Base-by-base conservation (phyloP, 2,329 filamentous ascomycete species). In the Passalora sequoiae region DNA sequence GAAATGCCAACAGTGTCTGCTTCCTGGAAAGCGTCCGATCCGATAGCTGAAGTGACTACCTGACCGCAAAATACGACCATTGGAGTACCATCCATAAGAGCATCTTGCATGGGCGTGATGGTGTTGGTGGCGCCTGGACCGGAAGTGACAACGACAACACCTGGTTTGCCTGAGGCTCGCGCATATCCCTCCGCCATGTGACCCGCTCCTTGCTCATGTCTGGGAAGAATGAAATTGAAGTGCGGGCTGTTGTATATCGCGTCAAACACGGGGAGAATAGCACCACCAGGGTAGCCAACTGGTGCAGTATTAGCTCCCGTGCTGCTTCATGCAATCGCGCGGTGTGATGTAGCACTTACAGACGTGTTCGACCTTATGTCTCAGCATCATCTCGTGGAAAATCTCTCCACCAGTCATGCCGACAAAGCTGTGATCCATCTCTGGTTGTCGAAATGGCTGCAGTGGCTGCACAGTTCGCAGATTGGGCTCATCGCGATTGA, bases 141-240 rank as follows among this genome's bases (percentile, higher is more conserved):
- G 9, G 92, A 97, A 27, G 92, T 98, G 53, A 98, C 92, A 48
- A 98, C 76, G 44, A 98, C 92, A 44, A 97, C 92, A 63, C 92
- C 92, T 46, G 89, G 89, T 71, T 89, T 89, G 58, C 92, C 92
- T 40, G 85, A 91, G 45, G 89, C 91, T 60, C 92, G 83, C 43
- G 92, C 92, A 66, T 97, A 97, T 40, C 92, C 92, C 70, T 97
- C 84, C 12, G 92, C 92, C 92, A 97, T 98, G 71, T 98, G 92
- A 53, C 92, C 92, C 46, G 92, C 92, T 55, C 92, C 92, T 71
- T 98, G 92, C 72, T 97, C 92, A 70, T 98, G 92, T 69, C 86
- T 82, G 21, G 92, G 92, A 6, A 97, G 81, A 66, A 97, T 81
- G 64, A 98, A 97, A 51, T 96, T 83, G 72, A 97, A 95, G 69